Evolutionary conservation across 495 filamentous ascomycete genomes (phyloP).

Genomic region (Aspergillus diversus): DNA sequence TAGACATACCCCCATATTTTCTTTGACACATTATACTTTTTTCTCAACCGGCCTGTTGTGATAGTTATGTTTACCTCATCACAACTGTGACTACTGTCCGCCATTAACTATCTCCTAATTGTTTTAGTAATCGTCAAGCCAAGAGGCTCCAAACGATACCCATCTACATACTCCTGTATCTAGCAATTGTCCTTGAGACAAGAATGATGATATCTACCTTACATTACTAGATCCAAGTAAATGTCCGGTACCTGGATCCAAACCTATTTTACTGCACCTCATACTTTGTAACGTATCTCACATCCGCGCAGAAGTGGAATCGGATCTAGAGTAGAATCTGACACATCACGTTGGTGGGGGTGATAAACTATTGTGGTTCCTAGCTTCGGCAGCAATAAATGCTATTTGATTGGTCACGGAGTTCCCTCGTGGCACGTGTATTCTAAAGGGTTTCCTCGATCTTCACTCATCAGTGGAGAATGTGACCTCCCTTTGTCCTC

Average conservation of each 20-base stretch:
- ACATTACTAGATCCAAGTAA: slow-evolving; percentile 1
- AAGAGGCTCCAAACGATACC: slow-evolving; percentile 34
- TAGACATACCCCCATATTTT: slow-evolving; percentile 29
- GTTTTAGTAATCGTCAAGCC: slow-evolving; percentile 24
- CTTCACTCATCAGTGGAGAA: too few species aligned
- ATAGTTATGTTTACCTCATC: slow-evolving; percentile 16
- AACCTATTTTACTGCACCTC: background rate
- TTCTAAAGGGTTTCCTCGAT: too few species aligned
- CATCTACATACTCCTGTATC: slow-evolving; percentile 41
- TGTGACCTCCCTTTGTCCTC: too few species aligned
- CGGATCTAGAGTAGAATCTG: background rate
- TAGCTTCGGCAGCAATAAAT: too few species aligned
- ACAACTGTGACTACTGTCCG: slow-evolving; percentile 4
- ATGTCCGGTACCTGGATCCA: background rate
- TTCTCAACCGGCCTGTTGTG: slow-evolving; percentile 7
- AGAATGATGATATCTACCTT: background rate
- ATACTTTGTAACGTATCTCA: background rate
- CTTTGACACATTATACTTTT: slow-evolving; percentile 19
- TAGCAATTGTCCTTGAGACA: slow-evolving; percentile 13
- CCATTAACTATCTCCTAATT: slow-evolving; percentile 27
- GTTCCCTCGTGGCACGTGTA: too few species aligned
- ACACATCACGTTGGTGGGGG: background rate
- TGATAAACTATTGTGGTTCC: background rate
- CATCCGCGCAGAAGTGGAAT: too few species aligned
- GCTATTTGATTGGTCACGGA: too few species aligned